Evolutionary conservation across 805 yeast genomes (phyloP), one percentile per base, ranked within the genome.

Genomic region (Wickerhamomyces rabaulensis): DNA sequence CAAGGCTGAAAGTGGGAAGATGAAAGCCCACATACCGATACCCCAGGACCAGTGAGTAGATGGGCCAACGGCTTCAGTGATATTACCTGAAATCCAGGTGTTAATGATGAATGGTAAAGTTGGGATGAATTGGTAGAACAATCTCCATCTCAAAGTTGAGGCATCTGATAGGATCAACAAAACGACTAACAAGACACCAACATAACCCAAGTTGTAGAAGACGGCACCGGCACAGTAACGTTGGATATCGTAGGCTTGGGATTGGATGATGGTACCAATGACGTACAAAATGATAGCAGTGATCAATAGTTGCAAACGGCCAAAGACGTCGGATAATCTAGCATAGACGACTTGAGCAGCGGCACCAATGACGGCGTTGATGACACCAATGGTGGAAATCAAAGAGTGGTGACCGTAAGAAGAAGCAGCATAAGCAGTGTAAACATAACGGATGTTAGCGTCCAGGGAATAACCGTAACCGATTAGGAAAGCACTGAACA

Each of bases 1-100:
- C n/a, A 85, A 44, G 53, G 82, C 69, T 6, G 80, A 60, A 35
- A 82, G 66, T 31, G 91, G 91, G 72, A 80, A 77, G 52, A 85
- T 82, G 55, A 82, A 80, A 2, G 90, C 89, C 86, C 86, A 85
- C 77, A 85, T 84, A 36, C 84, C 90, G 54, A 84, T 78, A 57
- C 83, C 84, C 91, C 91, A 85, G 12, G 80, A 71, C 83, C 88
- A 82, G 29, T 71, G 59, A 6, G 51, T 42, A 12, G 45, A 3
- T 29, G 67, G 67, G 23, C 63, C 64, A 12, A 66, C 66, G 29
- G 66, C 66, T 9, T 62, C 52, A 15, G 75, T 65, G 41, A 86
- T 69, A 55, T 80, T 69, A 58, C 89, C 92, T 25, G 82, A 66
- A 47, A 84, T 73, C 94, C 94, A 87, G 15, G 92, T 82, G 65